These are phyloP conservation scores for Solanum appendiculatum DNA, from an alignment of 257 asterid genomes.

Conservation along the genomic window DNA sequence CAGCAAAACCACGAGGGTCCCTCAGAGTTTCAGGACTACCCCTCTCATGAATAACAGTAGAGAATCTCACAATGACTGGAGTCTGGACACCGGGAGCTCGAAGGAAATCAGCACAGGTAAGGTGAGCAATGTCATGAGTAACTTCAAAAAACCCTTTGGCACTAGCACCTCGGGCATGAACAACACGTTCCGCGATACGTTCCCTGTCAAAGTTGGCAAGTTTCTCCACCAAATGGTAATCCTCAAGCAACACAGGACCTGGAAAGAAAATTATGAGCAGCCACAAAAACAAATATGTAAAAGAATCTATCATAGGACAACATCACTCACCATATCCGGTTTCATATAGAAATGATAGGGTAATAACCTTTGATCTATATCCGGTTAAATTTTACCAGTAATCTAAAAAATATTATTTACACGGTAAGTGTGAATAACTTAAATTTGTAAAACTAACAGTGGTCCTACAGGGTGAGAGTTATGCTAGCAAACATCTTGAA, in stretches of 20 bases:
- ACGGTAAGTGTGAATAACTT: not conserved
- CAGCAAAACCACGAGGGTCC: constrained; percentile 34
- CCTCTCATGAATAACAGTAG: constrained; percentile 30
- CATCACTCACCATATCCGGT: not conserved
- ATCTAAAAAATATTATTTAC: not conserved
- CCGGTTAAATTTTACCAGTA: not conserved
- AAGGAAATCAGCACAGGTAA: constrained; percentile 32
- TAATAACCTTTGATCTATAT: not conserved
- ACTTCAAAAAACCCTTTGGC: constrained; percentile 34
- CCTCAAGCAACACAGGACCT: constrained; percentile 32
- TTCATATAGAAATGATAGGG: not conserved
- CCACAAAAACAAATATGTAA: not conserved
- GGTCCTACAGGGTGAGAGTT: not conserved
- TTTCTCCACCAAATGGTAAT: constrained; percentile 34
- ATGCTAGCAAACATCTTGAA: not conserved
- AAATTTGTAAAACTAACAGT: not conserved
- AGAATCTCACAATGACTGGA: constrained; percentile 28
- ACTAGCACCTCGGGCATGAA: constrained; percentile 37
- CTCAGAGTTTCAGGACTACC: constrained; percentile 32
- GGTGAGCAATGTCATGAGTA: constrained; percentile 22
- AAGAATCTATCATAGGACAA: not conserved
- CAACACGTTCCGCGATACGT: constrained; percentile 31
- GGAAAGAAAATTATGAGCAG: not conserved
- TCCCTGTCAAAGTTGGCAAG: constrained; percentile 33
- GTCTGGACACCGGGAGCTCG: constrained; percentile 31